phyloP scores from a whole-genome alignment of 176 grass and related monocot genomes.

The Aegilops umbellulata region DNA sequence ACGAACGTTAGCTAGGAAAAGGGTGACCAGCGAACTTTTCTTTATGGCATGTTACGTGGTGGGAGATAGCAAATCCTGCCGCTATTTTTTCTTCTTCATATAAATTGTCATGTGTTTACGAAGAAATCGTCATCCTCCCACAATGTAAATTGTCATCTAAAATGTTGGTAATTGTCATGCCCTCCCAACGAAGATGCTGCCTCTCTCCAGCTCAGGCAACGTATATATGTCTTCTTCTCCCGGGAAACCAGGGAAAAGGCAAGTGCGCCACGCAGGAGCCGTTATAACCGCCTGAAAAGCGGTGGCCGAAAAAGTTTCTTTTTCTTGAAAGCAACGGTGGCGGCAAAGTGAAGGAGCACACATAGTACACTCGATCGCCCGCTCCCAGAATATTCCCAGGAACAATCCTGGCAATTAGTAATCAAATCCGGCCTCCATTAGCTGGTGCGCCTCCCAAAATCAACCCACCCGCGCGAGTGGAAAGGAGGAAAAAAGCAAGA shows the following conservation, averaged over 20 bases:
- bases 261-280: slow-evolving; percentile 6
- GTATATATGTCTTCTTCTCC: neutral
- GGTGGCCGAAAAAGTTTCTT: neutral
- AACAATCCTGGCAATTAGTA: slow-evolving; percentile 1
- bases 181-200: no score
- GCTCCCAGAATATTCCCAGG: slow-evolving; percentile 17
- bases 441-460: neutral
- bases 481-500: neutral
- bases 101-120: no score
- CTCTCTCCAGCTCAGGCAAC: no score
- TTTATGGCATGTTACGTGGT: no score
- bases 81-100: no score
- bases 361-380: neutral
- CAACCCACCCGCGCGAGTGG: neutral
- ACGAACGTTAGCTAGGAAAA: no score
- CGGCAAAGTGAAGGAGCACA: neutral
- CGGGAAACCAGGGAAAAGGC: neutral
- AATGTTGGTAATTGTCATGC: no score
- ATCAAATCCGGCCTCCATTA: neutral
- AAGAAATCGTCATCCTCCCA: no score
- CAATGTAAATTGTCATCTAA: no score
- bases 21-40: no score
- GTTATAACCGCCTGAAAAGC: slow-evolving; percentile 31
- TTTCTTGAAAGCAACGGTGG: no score
- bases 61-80: no score